phyloP scores from a whole-genome alignment of 2,329 filamentous ascomycete species.

The Aspergillus sp. region DNA sequence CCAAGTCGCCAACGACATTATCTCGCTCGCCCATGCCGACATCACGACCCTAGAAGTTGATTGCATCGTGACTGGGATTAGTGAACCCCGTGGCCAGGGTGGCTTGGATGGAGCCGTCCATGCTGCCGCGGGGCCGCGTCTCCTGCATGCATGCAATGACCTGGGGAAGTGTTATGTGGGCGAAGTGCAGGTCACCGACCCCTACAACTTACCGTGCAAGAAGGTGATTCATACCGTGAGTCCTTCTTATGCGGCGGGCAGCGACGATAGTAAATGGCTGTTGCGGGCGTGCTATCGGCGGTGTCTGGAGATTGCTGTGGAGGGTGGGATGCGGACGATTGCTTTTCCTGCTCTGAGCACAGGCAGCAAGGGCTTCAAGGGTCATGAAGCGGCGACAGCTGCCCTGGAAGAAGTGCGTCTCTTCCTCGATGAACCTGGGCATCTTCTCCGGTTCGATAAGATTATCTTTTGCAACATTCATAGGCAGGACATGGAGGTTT shows the following conservation, averaged over 20 bases:
- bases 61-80: neutral
- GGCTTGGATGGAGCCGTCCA: neutral
- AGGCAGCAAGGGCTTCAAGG: neutral
- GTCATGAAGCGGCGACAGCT: neutral
- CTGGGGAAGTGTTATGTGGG: neutral
- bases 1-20: neutral
- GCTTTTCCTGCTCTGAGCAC: neutral
- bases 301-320: neutral
- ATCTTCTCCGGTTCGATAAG: neutral
- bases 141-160: neutral
- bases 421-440: neutral
- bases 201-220: neutral
- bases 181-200: neutral
- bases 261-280: neutral
- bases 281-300: neutral
- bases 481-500: neutral
- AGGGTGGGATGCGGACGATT: neutral
- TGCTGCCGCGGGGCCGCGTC: neutral
- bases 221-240: neutral
- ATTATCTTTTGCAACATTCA: neutral
- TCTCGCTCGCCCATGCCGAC: neutral
- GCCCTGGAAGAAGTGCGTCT: neutral
- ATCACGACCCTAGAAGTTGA: neutral
- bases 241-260: neutral
- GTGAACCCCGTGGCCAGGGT: neutral